Evolutionary conservation across 768 basidiomycete genomes (phyloP).

Genomic region (Trametes villosa): DNA sequence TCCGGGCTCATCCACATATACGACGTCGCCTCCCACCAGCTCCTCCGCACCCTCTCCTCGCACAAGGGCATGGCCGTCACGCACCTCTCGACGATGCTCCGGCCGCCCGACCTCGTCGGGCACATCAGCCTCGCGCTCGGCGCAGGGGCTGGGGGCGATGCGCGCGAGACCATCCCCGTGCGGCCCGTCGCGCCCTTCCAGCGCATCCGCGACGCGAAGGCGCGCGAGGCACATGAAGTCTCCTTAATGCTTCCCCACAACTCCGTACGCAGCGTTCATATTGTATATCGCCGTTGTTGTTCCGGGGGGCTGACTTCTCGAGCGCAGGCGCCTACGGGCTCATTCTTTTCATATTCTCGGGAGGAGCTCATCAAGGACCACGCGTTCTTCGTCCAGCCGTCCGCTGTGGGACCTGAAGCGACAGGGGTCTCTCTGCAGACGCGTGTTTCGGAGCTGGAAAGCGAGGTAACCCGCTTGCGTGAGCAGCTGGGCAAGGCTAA

Average conservation of each 20-base stretch:
- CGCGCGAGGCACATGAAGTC: slow-evolving; percentile 73
- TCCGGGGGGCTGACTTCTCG: neutral
- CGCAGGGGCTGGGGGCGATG: slow-evolving; percentile 37
- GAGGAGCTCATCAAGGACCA: slow-evolving; percentile 70
- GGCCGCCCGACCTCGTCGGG: slow-evolving; percentile 86
- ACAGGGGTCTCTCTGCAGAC: slow-evolving; percentile 48
- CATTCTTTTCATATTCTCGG: slow-evolving; percentile 44
- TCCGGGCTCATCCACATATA: slow-evolving; percentile 77
- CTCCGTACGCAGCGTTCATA: slow-evolving; percentile 42
- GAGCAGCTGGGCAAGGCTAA: slow-evolving; percentile 83
- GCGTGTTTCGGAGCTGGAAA: slow-evolving; percentile 69
- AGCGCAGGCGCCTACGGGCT: slow-evolving; percentile 24
- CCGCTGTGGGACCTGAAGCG: slow-evolving; percentile 37
- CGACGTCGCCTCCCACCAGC: slow-evolving; percentile 90
- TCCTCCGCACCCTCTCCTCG: slow-evolving; percentile 76
- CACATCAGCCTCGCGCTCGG: slow-evolving; percentile 65
- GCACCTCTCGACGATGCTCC: slow-evolving; percentile 75
- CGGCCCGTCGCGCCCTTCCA: slow-evolving; percentile 73
- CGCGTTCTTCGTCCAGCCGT: slow-evolving; percentile 61
- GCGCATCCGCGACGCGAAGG: slow-evolving; percentile 67
- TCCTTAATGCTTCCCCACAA: slow-evolving; percentile 60
- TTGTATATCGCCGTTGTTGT: neutral
- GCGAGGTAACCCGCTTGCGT: slow-evolving; percentile 66
- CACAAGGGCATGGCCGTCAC: slow-evolving; percentile 74
- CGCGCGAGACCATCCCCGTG: slow-evolving; percentile 64